phyloP scores from a whole-genome alignment of 306 rosid species.

The Erythrophleum fordii region DNA sequence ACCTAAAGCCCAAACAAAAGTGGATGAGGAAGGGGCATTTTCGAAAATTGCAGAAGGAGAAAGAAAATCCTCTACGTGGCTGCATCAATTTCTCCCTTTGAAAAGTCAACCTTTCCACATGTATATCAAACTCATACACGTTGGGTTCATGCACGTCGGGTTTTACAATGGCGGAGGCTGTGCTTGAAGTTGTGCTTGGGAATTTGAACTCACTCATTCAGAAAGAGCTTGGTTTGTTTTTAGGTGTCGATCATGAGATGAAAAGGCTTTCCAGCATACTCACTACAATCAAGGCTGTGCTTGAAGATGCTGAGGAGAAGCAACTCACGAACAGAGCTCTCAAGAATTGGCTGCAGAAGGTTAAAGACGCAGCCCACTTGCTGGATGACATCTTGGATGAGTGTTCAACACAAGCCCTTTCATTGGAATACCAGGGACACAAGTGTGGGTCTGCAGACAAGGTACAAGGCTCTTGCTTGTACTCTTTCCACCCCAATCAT shows the following conservation, averaged over 20 bases:
- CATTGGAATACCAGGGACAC: not conserved
- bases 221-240: not conserved
- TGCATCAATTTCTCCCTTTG: too few relatives aligned
- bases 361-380: slow-evolving; percentile 1
- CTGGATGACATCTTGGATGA: slow-evolving; percentile 44
- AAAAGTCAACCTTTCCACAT: too few relatives aligned
- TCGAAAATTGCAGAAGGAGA: too few relatives aligned
- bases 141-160: too few relatives aligned
- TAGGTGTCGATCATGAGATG: slow-evolving; percentile 16
- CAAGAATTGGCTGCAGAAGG: slow-evolving; percentile 32
- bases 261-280: slow-evolving; percentile 12
- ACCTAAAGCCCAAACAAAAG: too few relatives aligned
- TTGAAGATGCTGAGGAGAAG: slow-evolving; percentile 44
- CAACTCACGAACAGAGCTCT: slow-evolving; percentile 14
- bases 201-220: slow-evolving; percentile 19
- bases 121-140: too few relatives aligned
- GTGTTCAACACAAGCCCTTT: not conserved
- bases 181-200: too few relatives aligned
- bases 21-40: too few relatives aligned
- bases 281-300: slow-evolving; percentile 28
- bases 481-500: not conserved
- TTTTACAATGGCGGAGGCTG: too few relatives aligned
- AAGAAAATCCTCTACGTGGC: too few relatives aligned
- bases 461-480: not conserved
- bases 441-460: not conserved